Evolutionary conservation across 2,329 filamentous ascomycete genomes (phyloP), one percentile per base, ranked within the genome.

Genomic region (Capronia americana): DNA sequence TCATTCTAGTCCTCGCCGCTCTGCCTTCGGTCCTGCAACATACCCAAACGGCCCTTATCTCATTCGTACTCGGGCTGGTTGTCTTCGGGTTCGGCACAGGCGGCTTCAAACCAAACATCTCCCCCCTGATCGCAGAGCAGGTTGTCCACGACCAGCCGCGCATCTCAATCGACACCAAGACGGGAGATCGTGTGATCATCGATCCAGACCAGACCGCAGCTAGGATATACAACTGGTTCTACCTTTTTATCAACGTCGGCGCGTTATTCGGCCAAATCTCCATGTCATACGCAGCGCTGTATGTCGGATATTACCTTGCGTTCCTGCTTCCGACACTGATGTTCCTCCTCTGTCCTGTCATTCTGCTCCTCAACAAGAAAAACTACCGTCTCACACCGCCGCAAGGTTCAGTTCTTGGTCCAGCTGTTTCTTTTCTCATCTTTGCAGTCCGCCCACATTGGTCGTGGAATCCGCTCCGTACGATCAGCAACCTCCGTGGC

Each of bases 71-170:
- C 6, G 72, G 73, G 5, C 77, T 79, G 72, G 62, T 77, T 3
- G 66, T 81, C 10, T 75, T 82, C 28, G 79, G 75, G 4, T 57
- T 82, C 5, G 79, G 79, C 2, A 75, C 90, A 0, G 91, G 91
- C 69, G 90, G 91, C 73, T 92, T 93, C 85, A 93, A 93, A 82
- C 86, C 89, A 69, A 93, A 93, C 74, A 90, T 93, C 48, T 88
- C 88, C 0, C 88, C 89, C 0, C 79, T 91, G 24, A 86, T 92
- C 63, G 89, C 89, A 23, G 90, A 92, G 73, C 90, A 92, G 77
- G 89, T 89, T 75, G 82, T 81, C 38, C 85, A 87, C 64, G 83
- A 81, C 3, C 84, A 82, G 67, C 84, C 87, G 69, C 84, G 82
- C 57, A 83, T 91, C 62, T 81, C 85, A 70, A 84, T 82, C 2